A percentile compares a stretch with the other conserved stretches of the same genome.
These are phyloP conservation scores for Comarum palustre DNA, from an alignment of 306 rosid genomes.

Conservation along the genomic window DNA sequence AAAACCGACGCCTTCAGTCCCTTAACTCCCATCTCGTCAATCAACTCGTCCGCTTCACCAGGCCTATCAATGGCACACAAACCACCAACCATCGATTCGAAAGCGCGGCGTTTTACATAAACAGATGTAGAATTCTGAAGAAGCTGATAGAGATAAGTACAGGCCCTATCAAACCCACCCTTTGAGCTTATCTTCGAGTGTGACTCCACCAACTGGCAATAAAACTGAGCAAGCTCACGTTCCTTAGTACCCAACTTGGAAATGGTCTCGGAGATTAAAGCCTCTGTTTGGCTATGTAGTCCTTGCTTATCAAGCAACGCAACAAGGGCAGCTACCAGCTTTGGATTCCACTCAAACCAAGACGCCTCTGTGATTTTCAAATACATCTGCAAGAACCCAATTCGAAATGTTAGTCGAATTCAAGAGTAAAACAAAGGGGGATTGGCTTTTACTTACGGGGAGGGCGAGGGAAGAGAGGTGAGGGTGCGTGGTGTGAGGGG, in stretches of 20 bases:
- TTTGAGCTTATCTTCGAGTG: conserved; percentile 52
- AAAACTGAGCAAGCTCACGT: conserved; percentile 58
- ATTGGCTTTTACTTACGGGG: conserved; percentile 39
- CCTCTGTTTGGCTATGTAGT: conserved; percentile 30
- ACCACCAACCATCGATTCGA: conserved; percentile 58
- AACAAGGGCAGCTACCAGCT: conserved; percentile 56
- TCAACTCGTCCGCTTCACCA: conserved; percentile 55
- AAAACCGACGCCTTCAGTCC: conserved; percentile 53
- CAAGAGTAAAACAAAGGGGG: neutral
- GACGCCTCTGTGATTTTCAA: conserved; percentile 46
- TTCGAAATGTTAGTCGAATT: neutral
- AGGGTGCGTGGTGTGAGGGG: conserved; percentile 45
- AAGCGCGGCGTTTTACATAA: conserved; percentile 56
- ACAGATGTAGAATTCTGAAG: conserved; percentile 44
- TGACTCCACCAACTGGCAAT: conserved; percentile 54
- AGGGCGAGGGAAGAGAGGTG: conserved; percentile 57
- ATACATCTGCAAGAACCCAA: conserved; percentile 49
- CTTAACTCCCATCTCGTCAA: conserved; percentile 38
- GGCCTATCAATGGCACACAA: conserved; percentile 66
- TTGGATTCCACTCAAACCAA: conserved; percentile 73
- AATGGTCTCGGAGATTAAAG: conserved; percentile 44
- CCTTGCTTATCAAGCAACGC: conserved; percentile 62
- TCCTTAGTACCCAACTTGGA: conserved; percentile 38
- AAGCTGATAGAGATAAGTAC: conserved; percentile 35
- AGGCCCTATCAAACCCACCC: conserved; percentile 51